A percentile compares a stretch with the other conserved stretches of the same genome.
These are phyloP conservation scores for Solanum sitiens DNA, from an alignment of 257 asterid species.

Conservation along the genomic window DNA sequence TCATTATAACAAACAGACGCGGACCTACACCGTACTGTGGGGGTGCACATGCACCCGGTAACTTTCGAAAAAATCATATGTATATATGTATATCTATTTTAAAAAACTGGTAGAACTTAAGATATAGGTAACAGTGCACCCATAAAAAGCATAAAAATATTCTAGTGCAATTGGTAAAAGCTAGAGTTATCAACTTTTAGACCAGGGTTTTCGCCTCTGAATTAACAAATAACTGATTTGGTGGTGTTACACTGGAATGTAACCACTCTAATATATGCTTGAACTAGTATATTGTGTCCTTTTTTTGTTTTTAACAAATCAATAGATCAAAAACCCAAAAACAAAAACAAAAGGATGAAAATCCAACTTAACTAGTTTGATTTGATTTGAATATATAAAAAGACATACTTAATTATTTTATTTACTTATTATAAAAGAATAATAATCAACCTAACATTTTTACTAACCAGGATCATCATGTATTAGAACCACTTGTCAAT, in stretches of 20 bases:
- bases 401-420: neutral
- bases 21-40: too few relatives aligned
- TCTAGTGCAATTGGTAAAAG: too few relatives aligned
- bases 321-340: neutral
- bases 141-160: too few relatives aligned
- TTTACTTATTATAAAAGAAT: neutral
- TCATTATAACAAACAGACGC: too few relatives aligned
- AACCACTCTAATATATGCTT: neutral
- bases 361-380: neutral
- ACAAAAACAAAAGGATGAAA: neutral
- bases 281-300: neutral
- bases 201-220: too few relatives aligned
- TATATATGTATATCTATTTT: too few relatives aligned
- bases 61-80: too few relatives aligned
- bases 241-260: neutral
- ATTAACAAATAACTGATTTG: neutral
- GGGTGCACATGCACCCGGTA: too few relatives aligned
- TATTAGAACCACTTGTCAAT: neutral
- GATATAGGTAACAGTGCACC: too few relatives aligned
- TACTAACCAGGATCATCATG: neutral
- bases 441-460: neutral
- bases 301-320: too few relatives aligned
- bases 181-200: too few relatives aligned
- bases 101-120: too few relatives aligned
- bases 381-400: neutral